Base-by-base conservation (phyloP, 208 protist genomes). In the Trypanosoma avium region DNA sequence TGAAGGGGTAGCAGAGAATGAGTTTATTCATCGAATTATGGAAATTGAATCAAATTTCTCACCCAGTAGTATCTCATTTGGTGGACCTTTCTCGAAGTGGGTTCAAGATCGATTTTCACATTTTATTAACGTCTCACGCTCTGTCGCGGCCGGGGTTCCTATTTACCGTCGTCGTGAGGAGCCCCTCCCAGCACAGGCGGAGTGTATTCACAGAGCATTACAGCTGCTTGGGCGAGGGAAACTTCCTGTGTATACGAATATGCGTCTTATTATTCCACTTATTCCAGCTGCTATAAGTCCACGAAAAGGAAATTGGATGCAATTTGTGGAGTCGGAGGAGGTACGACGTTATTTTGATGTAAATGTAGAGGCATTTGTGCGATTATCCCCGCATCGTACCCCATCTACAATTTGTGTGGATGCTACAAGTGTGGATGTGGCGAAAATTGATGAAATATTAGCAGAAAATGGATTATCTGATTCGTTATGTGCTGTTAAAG, bases 181-280 rank as follows among this genome's bases (percentile, higher is more conserved):
- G 27, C 36, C 54, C 33, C 26, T 60, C 4, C 24, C 66, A 8
- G 9, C 13, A 27, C 57, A 72, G 52, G 66, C 56, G 4, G 66
- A 58, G 38, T 33, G 49, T 43, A 65, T 72, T 53, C 13, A 9
- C 26, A 65, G 50, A 24, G 86, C 76, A 10, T 65, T 93, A 55
- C 55, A 82, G 38, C 50, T 67, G 7, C 53, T 93, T 10, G 79
- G 81, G 35, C 69, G 80, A 9, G 67, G 55, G 5, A 79, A 81
- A 47, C 73, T 88, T 54, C 86, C 86, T 0, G 71, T 93, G 15
- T 90, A 79, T 70, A 88, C 81, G 0, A 76, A 86, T 24, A 58
- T 85, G 2, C 50, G 33, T 26, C 53, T 55, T 26, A 47, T 90
- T 46, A 70, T 58, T 2, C 81, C 81, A 17, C 66, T 88, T 59